These are phyloP conservation scores for Chlamydomonas schloesseri DNA, from an alignment of 139 green algal genomes.

Conservation along the genomic window DNA sequence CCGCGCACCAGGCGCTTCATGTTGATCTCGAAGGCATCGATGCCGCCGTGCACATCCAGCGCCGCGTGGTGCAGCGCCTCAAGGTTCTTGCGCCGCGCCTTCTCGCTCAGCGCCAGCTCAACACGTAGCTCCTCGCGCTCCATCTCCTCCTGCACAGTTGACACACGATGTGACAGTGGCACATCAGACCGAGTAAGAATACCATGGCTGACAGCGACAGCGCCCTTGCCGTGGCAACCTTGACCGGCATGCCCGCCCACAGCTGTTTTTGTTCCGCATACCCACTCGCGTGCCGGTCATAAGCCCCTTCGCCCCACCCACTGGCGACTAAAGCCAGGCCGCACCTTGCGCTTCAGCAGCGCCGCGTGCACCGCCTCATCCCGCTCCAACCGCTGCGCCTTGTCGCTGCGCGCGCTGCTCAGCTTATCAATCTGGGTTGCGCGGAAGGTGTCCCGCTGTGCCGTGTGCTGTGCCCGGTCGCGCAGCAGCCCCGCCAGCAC, in stretches of 20 bases:
- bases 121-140: slow-evolving; percentile 76
- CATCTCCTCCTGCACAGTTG: slow-evolving; percentile 50
- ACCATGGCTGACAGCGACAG: too few species aligned
- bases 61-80: slow-evolving; percentile 51
- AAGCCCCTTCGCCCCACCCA: too few species aligned
- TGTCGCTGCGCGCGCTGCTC: slow-evolving; percentile 34
- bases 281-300: too few species aligned
- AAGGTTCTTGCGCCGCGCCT: slow-evolving; percentile 46
- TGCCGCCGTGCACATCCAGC: slow-evolving; percentile 67
- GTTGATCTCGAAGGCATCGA: slow-evolving; percentile 83
- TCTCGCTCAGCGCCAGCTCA: slow-evolving; percentile 71
- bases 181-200: too few species aligned
- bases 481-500: background rate
- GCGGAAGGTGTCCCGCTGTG: slow-evolving; percentile 7
- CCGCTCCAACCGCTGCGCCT: slow-evolving; percentile 51
- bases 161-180: too few species aligned
- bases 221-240: too few species aligned
- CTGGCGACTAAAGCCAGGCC: too few species aligned
- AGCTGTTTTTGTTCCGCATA: too few species aligned
- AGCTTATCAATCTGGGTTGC: slow-evolving; percentile 43
- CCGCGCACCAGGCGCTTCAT: slow-evolving; percentile 72
- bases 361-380: slow-evolving; percentile 64
- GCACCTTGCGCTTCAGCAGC: slow-evolving; percentile 64
- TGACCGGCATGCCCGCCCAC: too few species aligned
- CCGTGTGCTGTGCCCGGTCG: slow-evolving; percentile 8